Evolutionary conservation across 352 stramenopile genomes (phyloP).

Genomic region (Aphanomyces astaci): DNA sequence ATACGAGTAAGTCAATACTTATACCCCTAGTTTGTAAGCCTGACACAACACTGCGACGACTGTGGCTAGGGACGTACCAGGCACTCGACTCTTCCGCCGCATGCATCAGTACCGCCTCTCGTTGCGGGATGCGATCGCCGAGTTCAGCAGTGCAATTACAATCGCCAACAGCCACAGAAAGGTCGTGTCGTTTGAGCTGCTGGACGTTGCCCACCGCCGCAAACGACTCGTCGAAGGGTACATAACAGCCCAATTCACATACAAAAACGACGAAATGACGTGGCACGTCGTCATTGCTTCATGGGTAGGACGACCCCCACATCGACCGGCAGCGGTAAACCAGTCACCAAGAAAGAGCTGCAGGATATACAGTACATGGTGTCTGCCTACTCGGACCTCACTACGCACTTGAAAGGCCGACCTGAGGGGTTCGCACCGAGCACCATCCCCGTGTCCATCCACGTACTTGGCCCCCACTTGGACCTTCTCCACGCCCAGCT

Average conservation of each 20-base stretch:
- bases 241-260: too few relatives aligned
- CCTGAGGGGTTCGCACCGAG: neutral
- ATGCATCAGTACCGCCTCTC: slow-evolving; percentile 19
- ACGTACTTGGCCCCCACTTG: slow-evolving; percentile 9
- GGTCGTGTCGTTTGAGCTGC: neutral
- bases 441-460: slow-evolving; percentile 6
- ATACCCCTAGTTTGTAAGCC: too few relatives aligned
- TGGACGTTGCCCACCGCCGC: neutral
- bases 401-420: neutral
- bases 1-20: slow-evolving; percentile 1
- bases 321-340: neutral
- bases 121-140: neutral
- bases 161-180: neutral
- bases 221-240: neutral
- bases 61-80: slow-evolving; percentile 6
- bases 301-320: neutral
- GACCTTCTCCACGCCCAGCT: neutral
- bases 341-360: neutral
- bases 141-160: neutral
- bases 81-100: slow-evolving; percentile 12
- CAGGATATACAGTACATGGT: slow-evolving; percentile 8
- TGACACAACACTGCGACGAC: neutral
- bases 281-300: neutral
- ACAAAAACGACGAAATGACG: too few relatives aligned
- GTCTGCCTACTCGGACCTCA: slow-evolving; percentile 14